These are phyloP conservation scores for Backusella tuberculispora DNA, from an alignment of 192 early-diverging fungal genomes.

Conservation along the genomic window DNA sequence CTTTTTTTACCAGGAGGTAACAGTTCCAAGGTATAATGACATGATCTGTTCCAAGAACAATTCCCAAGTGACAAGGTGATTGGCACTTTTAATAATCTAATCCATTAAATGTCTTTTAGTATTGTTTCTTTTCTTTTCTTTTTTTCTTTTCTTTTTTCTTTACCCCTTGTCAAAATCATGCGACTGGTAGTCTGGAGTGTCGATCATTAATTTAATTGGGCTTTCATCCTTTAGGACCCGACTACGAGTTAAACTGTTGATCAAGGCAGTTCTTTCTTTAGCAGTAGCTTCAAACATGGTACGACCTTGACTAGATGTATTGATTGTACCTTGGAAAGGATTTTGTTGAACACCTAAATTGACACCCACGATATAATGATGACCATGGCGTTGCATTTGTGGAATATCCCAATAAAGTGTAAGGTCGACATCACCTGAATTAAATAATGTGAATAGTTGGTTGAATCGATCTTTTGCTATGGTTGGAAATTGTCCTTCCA, in stretches of 20 bases:
- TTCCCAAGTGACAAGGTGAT: conserved; percentile 65
- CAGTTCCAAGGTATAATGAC: conserved; percentile 62
- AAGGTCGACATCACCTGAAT: conserved; percentile 87
- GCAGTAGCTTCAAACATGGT: conserved; percentile 74
- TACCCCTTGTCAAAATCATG: conserved; percentile 57
- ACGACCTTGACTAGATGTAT: conserved; percentile 44
- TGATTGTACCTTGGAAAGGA: conserved; percentile 59
- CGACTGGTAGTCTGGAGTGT: conserved; percentile 43
- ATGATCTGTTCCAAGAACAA: conserved; percentile 70
- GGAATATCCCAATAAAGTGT: conserved; percentile 80
- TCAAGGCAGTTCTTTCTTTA: conserved; percentile 63
- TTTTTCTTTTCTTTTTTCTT: conserved; percentile 12
- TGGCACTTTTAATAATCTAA: conserved; percentile 61
- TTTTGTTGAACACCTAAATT: conserved; percentile 83
- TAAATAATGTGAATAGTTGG: conserved; percentile 82
- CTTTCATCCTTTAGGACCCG: conserved; percentile 67
- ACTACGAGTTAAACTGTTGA: conserved; percentile 67
- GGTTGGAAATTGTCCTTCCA: conserved; percentile 69
- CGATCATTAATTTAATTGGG: conserved; percentile 65
- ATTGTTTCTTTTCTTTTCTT: not conserved
- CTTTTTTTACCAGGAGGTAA: conserved; percentile 44
- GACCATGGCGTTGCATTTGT: conserved; percentile 61
- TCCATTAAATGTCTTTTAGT: not conserved
- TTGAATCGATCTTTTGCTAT: conserved; percentile 60
- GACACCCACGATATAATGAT: conserved; percentile 93